Evolutionary conservation across 805 yeast genomes (phyloP).

Genomic region (Saccharomycopsis vini): DNA sequence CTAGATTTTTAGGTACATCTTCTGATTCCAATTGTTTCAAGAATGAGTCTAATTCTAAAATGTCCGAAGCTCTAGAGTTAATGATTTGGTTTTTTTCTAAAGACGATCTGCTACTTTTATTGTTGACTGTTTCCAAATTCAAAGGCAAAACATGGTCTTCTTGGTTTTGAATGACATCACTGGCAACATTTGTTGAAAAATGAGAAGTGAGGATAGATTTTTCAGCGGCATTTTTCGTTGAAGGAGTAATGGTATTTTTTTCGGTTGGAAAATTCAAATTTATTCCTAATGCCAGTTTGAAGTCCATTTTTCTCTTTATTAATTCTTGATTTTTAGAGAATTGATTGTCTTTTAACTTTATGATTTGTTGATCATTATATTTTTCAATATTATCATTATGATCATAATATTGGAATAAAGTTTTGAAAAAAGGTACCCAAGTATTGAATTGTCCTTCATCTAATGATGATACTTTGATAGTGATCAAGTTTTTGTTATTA

Average conservation of each 20-base stretch:
- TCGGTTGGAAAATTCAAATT: conserved; percentile 3
- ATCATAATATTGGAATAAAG: conserved; percentile 32
- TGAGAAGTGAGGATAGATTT: no score
- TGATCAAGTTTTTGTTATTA: background rate
- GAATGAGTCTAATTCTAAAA: conserved; percentile 21
- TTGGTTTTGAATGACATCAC: background rate
- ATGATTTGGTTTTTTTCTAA: no score
- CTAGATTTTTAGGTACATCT: no score
- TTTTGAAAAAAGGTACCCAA: conserved; percentile 16
- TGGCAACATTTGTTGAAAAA: no score
- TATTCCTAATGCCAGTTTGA: conserved; percentile 14
- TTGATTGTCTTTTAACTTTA: no score
- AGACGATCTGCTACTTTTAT: no score
- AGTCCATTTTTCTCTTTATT: conserved; percentile 7
- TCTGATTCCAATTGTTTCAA: conserved; percentile 26
- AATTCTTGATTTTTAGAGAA: conserved; percentile 77
- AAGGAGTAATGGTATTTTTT: background rate
- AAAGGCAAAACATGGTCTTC: background rate
- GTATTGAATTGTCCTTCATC: conserved; percentile 15
- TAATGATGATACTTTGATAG: conserved; percentile 11
- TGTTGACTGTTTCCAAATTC: no score
- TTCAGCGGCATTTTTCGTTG: background rate
- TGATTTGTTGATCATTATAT: no score
- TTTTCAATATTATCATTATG: no score
- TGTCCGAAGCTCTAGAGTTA: background rate